Base-by-base conservation (phyloP, 805 yeast genomes). In the Hanseniaspora guilliermondii region DNA sequence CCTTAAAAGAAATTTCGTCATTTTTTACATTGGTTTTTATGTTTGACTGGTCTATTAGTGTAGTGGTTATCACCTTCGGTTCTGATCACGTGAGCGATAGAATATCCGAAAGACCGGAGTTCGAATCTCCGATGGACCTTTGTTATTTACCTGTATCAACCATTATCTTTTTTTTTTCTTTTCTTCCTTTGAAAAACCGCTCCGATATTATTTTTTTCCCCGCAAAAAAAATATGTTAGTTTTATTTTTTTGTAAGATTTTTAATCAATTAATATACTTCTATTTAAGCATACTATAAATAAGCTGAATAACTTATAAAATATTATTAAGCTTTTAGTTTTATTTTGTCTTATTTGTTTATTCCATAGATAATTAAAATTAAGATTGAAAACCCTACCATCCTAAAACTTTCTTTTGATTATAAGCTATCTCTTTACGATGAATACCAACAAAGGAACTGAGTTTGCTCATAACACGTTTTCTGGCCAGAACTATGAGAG, bases 121-220 rank as follows among this genome's bases (percentile, higher is more conserved):
- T 80, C 86, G 86, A 80, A 78, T 79, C 85, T 85, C 85, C 85
- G 85, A 77, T 76, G 80, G 85, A 80, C 83, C 85, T 79, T 35
- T n/a, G n/a, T n/a, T n/a, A n/a, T n/a, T n/a, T n/a, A n/a, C n/a
- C n/a, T n/a, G n/a, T n/a, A n/a, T n/a, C n/a, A n/a, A 49, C 60
- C 66, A 68, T 64, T 60, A 58, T 12, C 32, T 47, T 14, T 27
- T 38, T 38, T 47, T 37, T 37, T 47, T 47, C 7, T 38, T 25
- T 25, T n/a, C n/a, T 8, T 27, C 8, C 8, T 4, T 27, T 4
- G 2, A 27, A 27, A 27, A 27, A 27, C 30, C 30, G 4, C 8
- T 27, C 30, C 35, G 16, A 32, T 45, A 32, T 33, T 35, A 27
- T 5, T 22, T 40, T 21, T 12, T 22, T 40, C n/a, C n/a, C n/a